Evolutionary conservation across 345 rosid species (phyloP).

Genomic region (Ailanthus altissimus): DNA sequence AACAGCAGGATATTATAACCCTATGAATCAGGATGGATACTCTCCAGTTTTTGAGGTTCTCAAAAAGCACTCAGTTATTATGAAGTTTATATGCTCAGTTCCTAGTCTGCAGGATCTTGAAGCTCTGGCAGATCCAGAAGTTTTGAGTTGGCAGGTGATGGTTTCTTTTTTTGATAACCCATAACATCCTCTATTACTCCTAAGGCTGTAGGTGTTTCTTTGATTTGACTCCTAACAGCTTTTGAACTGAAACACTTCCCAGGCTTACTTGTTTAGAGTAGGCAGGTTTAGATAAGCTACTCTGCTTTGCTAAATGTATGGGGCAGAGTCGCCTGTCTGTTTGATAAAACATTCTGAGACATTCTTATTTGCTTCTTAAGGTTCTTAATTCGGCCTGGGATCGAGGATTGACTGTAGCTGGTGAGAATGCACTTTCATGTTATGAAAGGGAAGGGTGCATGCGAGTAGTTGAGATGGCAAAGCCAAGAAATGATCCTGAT

Average conservation of each 20-base stretch:
- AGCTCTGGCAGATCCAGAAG: conserved; percentile 78
- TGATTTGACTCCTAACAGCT: conserved; percentile 1
- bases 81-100: conserved; percentile 75
- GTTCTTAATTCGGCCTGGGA: conserved; percentile 91
- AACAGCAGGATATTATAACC: conserved; percentile 87
- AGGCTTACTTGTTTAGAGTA: neutral
- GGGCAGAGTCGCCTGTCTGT: neutral
- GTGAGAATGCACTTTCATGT: conserved; percentile 71
- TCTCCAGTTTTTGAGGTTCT: conserved; percentile 66
- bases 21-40: conserved; percentile 89
- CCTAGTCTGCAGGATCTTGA: conserved; percentile 54
- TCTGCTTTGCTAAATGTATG: neutral
- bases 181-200: neutral
- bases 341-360: conserved; percentile 1
- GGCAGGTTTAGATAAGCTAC: neutral
- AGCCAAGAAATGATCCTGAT: conserved; percentile 89
- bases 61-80: conserved; percentile 63
- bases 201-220: neutral
- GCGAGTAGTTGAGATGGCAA: conserved; percentile 79
- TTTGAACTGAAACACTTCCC: neutral
- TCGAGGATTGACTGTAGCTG: conserved; percentile 60
- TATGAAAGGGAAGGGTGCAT: conserved; percentile 69
- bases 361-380: conserved; percentile 39
- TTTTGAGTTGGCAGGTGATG: conserved; percentile 90
- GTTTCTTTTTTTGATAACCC: conserved; percentile 17